Conservation (phyloP, 2,329 filamentous ascomycete genomes). For the Xylaria sp. region DNA sequence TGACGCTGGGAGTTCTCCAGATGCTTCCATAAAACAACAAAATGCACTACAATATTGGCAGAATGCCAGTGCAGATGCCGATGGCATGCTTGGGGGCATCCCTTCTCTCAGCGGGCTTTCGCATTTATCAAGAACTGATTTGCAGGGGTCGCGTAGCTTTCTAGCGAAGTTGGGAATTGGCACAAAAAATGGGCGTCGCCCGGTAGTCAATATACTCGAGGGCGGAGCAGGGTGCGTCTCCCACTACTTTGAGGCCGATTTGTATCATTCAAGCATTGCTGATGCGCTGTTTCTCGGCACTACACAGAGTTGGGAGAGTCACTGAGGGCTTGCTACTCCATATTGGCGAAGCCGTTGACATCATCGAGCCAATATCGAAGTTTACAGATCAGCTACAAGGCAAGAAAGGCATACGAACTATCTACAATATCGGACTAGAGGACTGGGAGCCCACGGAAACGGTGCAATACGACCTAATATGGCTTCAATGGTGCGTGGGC, state of each 20-base stretch:
- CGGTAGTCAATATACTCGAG: conserved; percentile 10
- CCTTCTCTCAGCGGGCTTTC: conserved; percentile 4
- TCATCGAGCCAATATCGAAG: conserved; percentile 8
- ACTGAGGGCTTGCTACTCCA: conserved; percentile 14
- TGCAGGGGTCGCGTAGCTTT: conserved; percentile 12
- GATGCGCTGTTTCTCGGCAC: not conserved
- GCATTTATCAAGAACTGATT: conserved; percentile 1
- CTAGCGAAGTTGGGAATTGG: conserved; percentile 13
- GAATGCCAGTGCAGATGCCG: not conserved
- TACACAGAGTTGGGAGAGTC: conserved; percentile 9
- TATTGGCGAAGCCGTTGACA: conserved; percentile 7
- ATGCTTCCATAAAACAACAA: conserved; percentile 9
- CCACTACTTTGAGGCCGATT: not conserved
- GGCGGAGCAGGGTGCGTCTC: conserved; percentile 6
- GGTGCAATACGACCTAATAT: conserved; percentile 10
- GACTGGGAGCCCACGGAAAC: conserved; percentile 2
- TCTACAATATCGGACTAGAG: conserved; percentile 10
- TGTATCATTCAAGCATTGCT: not conserved
- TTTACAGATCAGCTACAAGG: conserved; percentile 8
- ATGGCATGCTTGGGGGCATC: conserved; percentile 13
- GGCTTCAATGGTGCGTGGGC: conserved; percentile 12
- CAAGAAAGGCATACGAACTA: conserved; percentile 13
- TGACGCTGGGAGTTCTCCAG: not conserved
- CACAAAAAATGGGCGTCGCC: conserved; percentile 7
- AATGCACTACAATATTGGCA: conserved; percentile 9